Evolutionary conservation across 441 rosid species (phyloP).

Genomic region (Flueggea neowawraea): DNA sequence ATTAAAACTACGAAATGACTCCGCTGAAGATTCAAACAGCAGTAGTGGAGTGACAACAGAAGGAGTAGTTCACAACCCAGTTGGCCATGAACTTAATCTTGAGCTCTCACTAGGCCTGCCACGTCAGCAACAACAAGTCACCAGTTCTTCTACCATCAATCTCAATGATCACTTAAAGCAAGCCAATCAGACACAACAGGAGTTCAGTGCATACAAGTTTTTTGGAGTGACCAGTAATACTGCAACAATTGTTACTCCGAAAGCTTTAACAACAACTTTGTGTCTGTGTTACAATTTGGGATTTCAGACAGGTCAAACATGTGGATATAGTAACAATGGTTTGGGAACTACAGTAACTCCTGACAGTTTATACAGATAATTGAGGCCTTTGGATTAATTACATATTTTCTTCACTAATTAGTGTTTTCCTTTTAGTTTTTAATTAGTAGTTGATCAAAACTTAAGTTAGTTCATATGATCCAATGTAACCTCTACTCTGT

Average conservation of each 20-base stretch:
- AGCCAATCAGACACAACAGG: too few relatives aligned
- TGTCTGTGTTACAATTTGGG: slow-evolving; percentile 27
- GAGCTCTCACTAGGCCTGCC: slow-evolving; percentile 39
- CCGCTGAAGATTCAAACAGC: slow-evolving; percentile 30
- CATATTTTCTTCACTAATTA: not conserved
- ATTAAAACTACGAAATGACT: not conserved
- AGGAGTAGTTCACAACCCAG: slow-evolving; percentile 6
- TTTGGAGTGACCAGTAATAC: not conserved
- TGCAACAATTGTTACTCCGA: not conserved
- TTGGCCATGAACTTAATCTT: slow-evolving; percentile 22
- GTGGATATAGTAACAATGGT: slow-evolving; percentile 21
- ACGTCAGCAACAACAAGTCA: not conserved
- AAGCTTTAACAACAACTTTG: not conserved
- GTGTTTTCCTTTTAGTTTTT: not conserved
- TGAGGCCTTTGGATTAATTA: slow-evolving; percentile 11
- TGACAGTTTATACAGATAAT: slow-evolving; percentile 10
- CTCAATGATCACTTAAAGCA: slow-evolving; percentile 1
- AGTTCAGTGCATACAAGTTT: not conserved
- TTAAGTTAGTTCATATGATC: too few relatives aligned
- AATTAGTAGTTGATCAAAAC: too few relatives aligned
- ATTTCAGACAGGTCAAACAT: slow-evolving; percentile 17
- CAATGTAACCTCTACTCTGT: too few relatives aligned
- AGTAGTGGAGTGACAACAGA: slow-evolving; percentile 34
- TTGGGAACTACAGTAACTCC: not conserved
- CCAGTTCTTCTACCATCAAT: not conserved